Evolutionary conservation across 1,139 yeast species (phyloP).

Genomic region (Scheffersomyces insectosa): DNA sequence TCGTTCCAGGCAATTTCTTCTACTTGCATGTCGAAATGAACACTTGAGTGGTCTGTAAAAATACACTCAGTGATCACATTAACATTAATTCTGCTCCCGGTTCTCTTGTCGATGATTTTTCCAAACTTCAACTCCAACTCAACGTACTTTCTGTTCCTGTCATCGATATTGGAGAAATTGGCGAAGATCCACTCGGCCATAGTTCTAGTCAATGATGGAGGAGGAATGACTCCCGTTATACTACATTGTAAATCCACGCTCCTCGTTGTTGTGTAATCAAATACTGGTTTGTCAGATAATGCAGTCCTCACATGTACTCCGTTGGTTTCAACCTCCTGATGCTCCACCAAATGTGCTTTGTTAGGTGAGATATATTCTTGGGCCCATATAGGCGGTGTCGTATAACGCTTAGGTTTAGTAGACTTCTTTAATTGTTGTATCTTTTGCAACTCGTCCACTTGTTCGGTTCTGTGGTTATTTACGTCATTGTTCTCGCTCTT

Average conservation of each 20-base stretch:
- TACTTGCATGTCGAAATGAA: conserved; percentile 69
- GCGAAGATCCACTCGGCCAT: conserved; percentile 91
- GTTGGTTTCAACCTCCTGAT: not conserved
- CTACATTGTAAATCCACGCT: conserved; percentile 55
- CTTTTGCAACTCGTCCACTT: conserved; percentile 15
- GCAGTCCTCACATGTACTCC: conserved; percentile 1
- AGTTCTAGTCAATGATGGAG: conserved; percentile 77
- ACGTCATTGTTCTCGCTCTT: conserved; percentile 2
- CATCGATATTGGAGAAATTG: conserved; percentile 63
- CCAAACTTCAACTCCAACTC: conserved; percentile 89
- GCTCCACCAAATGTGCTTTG: conserved; percentile 17
- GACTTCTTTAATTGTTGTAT: conserved; percentile 17
- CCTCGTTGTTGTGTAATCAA: conserved; percentile 34
- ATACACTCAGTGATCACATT: conserved; percentile 80
- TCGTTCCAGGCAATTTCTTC: conserved; percentile 68
- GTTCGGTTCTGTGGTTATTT: not conserved
- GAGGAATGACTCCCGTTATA: conserved; percentile 74
- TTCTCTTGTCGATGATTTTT: conserved; percentile 63
- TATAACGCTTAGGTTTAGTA: conserved; percentile 63
- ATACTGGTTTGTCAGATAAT: conserved; percentile 30
- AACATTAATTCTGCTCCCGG: conserved; percentile 63
- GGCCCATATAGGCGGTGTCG: conserved; percentile 80
- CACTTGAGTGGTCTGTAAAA: conserved; percentile 54
- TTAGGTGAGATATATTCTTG: conserved; percentile 63
- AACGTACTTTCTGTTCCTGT: conserved; percentile 57